Conservation (phyloP, 1,284 basidiomycete species). For the Fomitopsis palustris region DNA sequence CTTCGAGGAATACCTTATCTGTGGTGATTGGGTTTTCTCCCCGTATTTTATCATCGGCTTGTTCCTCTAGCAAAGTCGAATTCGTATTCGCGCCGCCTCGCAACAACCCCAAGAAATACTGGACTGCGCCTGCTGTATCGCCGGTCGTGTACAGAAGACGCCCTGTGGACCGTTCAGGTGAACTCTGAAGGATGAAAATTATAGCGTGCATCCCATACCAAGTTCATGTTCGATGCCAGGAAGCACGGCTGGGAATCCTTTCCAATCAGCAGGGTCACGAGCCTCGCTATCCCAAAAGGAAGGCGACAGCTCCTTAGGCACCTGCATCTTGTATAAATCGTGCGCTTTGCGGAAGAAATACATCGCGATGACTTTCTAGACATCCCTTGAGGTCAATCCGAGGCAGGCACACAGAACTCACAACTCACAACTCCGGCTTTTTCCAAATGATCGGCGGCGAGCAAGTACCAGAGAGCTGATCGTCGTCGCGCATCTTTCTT, state of each 20-base stretch:
- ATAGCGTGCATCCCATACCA: constrained; percentile 37
- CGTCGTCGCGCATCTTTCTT: constrained; percentile 53
- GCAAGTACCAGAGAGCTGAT: constrained; percentile 73
- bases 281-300: constrained; percentile 76
- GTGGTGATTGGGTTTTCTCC: constrained; percentile 26
- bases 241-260: constrained; percentile 58
- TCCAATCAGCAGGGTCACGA: constrained; percentile 32
- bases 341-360: constrained; percentile 71
- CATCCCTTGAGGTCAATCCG: not conserved
- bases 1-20: constrained; percentile 70
- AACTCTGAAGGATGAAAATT: not conserved
- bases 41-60: constrained; percentile 16
- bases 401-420: constrained; percentile 1
- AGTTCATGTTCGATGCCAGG: constrained; percentile 76
- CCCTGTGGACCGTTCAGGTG: constrained; percentile 38
- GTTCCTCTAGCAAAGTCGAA: not conserved
- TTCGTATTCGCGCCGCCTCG: constrained; percentile 26
- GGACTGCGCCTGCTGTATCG: constrained; percentile 64
- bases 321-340: constrained; percentile 48
- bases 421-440: constrained; percentile 73
- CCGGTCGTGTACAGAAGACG: constrained; percentile 76
- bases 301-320: constrained; percentile 60
- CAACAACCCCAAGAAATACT: constrained; percentile 61
- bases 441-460: constrained; percentile 70
- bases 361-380: constrained; percentile 78